Evolutionary conservation across 345 rosid species (phyloP).

Genomic region (Gynandropsis gynandra): DNA sequence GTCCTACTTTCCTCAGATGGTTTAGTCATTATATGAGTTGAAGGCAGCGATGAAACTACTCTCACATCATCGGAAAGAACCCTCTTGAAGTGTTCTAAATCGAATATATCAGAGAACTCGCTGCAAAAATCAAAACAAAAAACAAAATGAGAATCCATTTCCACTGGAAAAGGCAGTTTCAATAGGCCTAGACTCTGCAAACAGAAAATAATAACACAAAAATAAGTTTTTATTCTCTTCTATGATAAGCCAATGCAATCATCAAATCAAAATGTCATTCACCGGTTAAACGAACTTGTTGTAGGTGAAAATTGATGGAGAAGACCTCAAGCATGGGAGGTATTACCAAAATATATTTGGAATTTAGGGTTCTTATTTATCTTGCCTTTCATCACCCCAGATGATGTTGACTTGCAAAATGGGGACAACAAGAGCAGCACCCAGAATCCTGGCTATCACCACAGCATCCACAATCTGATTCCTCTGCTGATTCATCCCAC

Average conservation of each 20-base stretch:
- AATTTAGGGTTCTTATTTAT: neutral
- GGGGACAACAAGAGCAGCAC: constrained; percentile 93
- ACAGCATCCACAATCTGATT: constrained; percentile 98
- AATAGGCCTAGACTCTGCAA: neutral
- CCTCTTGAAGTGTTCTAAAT: constrained; percentile 78
- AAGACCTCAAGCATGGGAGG: too few relatives aligned
- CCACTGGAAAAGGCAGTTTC: neutral
- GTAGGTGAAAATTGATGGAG: neutral
- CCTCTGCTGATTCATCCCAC: constrained; percentile 98
- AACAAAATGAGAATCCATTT: neutral
- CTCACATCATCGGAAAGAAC: constrained; percentile 72
- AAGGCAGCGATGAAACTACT: constrained; percentile 74
- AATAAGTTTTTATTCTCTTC: neutral
- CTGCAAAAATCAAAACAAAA: constrained; percentile 39
- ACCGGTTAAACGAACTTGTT: too few relatives aligned
- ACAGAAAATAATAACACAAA: too few relatives aligned
- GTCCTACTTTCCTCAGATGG: constrained; percentile 78
- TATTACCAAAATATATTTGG: neutral
- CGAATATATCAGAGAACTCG: constrained; percentile 92
- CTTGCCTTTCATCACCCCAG: constrained; percentile 98
- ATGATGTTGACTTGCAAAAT: constrained; percentile 89
- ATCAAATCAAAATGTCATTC: too few relatives aligned
- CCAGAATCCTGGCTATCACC: constrained; percentile 91
- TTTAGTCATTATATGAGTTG: constrained; percentile 71
- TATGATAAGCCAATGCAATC: neutral